These are phyloP conservation scores for Candida glucosophila DNA, from an alignment of 1,139 yeast genomes.

Conservation along the genomic window DNA sequence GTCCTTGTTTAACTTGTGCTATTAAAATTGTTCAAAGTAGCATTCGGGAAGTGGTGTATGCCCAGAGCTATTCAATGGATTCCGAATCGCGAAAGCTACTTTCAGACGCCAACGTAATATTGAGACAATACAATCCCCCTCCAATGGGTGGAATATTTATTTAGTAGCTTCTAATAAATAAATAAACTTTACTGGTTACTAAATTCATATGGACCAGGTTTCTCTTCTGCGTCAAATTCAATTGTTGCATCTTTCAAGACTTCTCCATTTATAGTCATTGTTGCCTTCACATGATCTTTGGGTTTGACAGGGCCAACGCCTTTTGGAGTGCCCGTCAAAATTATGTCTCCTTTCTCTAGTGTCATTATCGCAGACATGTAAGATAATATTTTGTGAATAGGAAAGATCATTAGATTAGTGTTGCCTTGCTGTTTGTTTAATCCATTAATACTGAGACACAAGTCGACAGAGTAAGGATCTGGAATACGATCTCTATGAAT, in stretches of 20 bases:
- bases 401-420: conserved; percentile 83
- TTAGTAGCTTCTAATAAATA: conserved; percentile 7
- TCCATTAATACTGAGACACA: conserved; percentile 66
- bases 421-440: conserved; percentile 62
- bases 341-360: conserved; percentile 80
- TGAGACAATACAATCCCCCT: conserved; percentile 71
- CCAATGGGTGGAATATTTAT: conserved; percentile 32
- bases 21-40: conserved; percentile 94
- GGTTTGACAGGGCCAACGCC: conserved; percentile 85
- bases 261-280: conserved; percentile 46
- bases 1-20: conserved; percentile 94
- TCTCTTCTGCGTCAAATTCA: conserved; percentile 47
- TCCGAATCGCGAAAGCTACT: conserved; percentile 60
- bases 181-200: conserved; percentile 33
- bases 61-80: conserved; percentile 92
- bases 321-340: conserved; percentile 93
- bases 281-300: conserved; percentile 71
- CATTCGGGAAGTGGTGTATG: conserved; percentile 84
- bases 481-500: conserved; percentile 60
- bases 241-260: conserved; percentile 45
- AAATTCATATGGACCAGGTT: conserved; percentile 76
- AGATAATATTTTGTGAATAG: conserved; percentile 70
- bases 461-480: conserved; percentile 65
- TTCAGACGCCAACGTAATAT: conserved; percentile 59
- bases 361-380: conserved; percentile 87